These are phyloP conservation scores for Sparassis latifolia DNA, from an alignment of 1,284 basidiomycete genomes.

Conservation along the genomic window DNA sequence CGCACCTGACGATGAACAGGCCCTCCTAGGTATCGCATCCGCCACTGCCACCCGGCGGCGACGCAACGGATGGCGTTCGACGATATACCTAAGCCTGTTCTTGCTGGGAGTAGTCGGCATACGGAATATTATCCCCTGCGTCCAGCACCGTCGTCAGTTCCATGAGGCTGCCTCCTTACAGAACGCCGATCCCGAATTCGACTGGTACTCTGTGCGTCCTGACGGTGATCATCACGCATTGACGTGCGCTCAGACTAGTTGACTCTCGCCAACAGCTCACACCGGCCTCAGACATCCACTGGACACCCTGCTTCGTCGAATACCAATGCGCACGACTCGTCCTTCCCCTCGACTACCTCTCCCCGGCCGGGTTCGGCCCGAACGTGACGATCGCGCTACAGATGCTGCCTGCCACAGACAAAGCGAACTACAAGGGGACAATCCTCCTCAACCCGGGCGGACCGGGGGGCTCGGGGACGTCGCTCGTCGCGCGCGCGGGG, in stretches of 20 bases:
- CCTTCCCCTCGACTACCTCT: slow-evolving; percentile 33
- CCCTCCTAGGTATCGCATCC: too few relatives aligned
- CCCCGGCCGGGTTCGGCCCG: slow-evolving; percentile 18
- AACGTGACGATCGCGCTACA: slow-evolving; percentile 31
- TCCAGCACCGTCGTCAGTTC: too few relatives aligned
- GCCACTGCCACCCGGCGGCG: too few relatives aligned
- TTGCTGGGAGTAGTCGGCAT: too few relatives aligned
- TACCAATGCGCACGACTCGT: slow-evolving; percentile 19
- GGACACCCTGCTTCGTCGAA: slow-evolving; percentile 17
- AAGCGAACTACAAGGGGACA: slow-evolving; percentile 34
- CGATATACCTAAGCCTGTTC: too few relatives aligned
- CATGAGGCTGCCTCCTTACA: too few relatives aligned
- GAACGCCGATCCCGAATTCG: slow-evolving; percentile 6
- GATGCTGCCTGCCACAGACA: slow-evolving; percentile 20
- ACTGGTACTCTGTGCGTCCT: slow-evolving; percentile 12
- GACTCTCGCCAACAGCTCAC: slow-evolving; percentile 3
- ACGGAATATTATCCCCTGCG: too few relatives aligned
- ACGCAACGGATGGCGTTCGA: too few relatives aligned
- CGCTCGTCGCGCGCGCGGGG: slow-evolving; percentile 23
- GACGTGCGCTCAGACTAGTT: not conserved
- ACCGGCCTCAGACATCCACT: slow-evolving; percentile 10
- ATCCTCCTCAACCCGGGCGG: slow-evolving; percentile 48
- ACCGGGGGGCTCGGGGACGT: slow-evolving; percentile 42
- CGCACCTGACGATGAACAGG: too few relatives aligned
- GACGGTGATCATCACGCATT: not conserved